A percentile compares a stretch with the other conserved stretches of the same genome.
Conservation (phyloP, 2,329 filamentous ascomycete genomes). For the Volutella citrinella region DNA sequence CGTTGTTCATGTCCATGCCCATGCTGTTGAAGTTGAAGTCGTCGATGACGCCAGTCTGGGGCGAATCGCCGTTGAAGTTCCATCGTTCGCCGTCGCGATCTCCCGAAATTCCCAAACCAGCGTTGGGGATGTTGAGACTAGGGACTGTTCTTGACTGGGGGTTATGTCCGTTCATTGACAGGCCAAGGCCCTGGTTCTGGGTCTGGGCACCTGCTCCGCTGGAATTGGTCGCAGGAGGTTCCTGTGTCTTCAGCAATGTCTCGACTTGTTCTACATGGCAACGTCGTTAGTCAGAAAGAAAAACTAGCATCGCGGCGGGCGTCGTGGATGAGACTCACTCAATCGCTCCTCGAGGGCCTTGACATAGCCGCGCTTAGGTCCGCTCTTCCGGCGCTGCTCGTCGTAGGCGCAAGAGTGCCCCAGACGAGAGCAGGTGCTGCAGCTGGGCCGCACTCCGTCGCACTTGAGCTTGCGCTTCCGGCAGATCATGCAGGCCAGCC, state of each 20-base stretch:
- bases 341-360: constrained; percentile 90
- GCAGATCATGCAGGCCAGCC: constrained; percentile 92
- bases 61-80: constrained; percentile 54
- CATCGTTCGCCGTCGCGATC: constrained; percentile 53
- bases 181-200: constrained; percentile 29
- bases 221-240: constrained; percentile 38
- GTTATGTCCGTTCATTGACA: constrained; percentile 22
- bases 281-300: constrained; percentile 16
- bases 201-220: too few relatives aligned
- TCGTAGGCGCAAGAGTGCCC: constrained; percentile 88
- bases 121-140: constrained; percentile 36
- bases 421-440: constrained; percentile 83
- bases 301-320: constrained; percentile 2
- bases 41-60: constrained; percentile 47
- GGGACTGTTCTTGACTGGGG: constrained; percentile 29
- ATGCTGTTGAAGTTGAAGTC: constrained; percentile 57
- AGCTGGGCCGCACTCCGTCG: constrained; percentile 80
- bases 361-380: constrained; percentile 90
- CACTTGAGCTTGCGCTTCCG: constrained; percentile 89
- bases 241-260: constrained; percentile 80
- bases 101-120: constrained; percentile 44
- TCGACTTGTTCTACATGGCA: constrained; percentile 78
- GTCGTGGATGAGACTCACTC: constrained; percentile 55
- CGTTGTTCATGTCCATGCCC: constrained; percentile 47
- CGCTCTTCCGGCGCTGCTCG: constrained; percentile 89